These are phyloP conservation scores for Heritiera littoralis DNA, from an alignment of 345 rosid genomes.

Conservation along the genomic window DNA sequence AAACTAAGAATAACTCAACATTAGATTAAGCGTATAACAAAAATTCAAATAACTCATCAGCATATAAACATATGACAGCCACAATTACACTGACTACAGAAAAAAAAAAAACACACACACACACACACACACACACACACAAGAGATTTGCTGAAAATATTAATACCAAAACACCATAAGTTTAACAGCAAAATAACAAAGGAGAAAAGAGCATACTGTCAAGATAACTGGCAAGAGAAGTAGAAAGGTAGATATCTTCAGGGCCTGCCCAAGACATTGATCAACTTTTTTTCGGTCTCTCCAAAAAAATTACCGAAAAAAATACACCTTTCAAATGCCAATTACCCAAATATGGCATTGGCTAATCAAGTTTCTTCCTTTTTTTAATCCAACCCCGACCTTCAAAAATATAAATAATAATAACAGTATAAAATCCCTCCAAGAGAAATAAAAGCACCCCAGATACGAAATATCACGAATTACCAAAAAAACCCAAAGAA, in stretches of 20 bases:
- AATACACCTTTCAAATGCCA: conserved; percentile 26
- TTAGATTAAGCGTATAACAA: background rate
- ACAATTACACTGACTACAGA: background rate
- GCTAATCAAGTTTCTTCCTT: conserved; percentile 30
- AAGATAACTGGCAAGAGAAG: conserved; percentile 86
- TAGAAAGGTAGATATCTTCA: conserved; percentile 84
- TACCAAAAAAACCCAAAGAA: conserved; percentile 17
- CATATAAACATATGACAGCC: background rate
- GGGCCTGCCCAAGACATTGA: conserved; percentile 86
- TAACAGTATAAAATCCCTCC: background rate
- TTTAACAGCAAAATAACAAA: conserved; percentile 16
- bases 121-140: too few relatives aligned
- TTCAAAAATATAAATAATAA: background rate
- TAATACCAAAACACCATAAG: background rate
- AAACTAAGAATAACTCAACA: background rate
- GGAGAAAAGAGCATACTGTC: conserved; percentile 49
- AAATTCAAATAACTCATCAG: background rate
- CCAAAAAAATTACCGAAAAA: conserved; percentile 37
- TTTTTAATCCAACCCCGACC: conserved; percentile 5
- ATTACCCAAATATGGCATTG: conserved; percentile 40
- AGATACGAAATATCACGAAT: conserved; percentile 7
- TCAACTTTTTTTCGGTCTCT: conserved; percentile 41
- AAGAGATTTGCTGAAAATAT: background rate
- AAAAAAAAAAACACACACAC: too few relatives aligned
- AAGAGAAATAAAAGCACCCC: background rate